These are phyloP conservation scores for Saccharomyces pastorianus DNA, from an alignment of 1,139 yeast genomes.

Conservation along the genomic window DNA sequence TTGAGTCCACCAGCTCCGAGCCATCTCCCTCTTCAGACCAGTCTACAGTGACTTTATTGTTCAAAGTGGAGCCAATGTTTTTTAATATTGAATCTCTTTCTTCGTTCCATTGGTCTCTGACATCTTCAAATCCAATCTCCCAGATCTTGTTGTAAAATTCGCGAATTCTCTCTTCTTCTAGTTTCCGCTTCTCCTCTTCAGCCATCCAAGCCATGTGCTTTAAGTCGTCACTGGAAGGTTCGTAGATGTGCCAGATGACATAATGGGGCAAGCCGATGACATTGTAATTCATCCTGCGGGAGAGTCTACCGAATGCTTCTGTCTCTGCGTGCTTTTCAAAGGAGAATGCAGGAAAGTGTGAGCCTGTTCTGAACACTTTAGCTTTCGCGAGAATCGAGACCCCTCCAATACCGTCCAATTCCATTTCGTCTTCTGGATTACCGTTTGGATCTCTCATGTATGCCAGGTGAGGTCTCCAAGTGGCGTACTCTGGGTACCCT, in stretches of 20 bases:
- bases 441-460: conserved; percentile 61
- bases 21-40: conserved; percentile 56
- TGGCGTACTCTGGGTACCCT: conserved; percentile 84
- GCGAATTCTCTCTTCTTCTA: conserved; percentile 56
- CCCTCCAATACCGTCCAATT: conserved; percentile 85
- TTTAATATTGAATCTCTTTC: conserved; percentile 62
- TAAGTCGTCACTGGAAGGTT: conserved; percentile 75
- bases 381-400: conserved; percentile 82
- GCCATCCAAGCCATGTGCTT: conserved; percentile 98
- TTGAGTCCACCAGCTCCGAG: conserved; percentile 13
- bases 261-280: conserved; percentile 88
- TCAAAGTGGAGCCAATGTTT: conserved; percentile 45
- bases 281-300: conserved; percentile 65
- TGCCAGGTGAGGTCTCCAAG: conserved; percentile 81
- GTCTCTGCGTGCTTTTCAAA: conserved; percentile 88
- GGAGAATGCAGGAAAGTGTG: conserved; percentile 82
- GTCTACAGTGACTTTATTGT: conserved; percentile 42
- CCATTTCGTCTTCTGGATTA: conserved; percentile 56
- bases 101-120: conserved; percentile 55
- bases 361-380: conserved; percentile 71
- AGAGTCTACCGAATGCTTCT: conserved; percentile 86
- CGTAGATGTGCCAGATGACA: conserved; percentile 82
- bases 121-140: conserved; percentile 70
- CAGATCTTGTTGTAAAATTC: conserved; percentile 68
- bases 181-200: conserved; percentile 69